Percentiles rank a stretch among this genome's conserved stretches.
Evolutionary conservation across 495 filamentous ascomycete genomes (phyloP).

Genomic region (Tuber indicum): DNA sequence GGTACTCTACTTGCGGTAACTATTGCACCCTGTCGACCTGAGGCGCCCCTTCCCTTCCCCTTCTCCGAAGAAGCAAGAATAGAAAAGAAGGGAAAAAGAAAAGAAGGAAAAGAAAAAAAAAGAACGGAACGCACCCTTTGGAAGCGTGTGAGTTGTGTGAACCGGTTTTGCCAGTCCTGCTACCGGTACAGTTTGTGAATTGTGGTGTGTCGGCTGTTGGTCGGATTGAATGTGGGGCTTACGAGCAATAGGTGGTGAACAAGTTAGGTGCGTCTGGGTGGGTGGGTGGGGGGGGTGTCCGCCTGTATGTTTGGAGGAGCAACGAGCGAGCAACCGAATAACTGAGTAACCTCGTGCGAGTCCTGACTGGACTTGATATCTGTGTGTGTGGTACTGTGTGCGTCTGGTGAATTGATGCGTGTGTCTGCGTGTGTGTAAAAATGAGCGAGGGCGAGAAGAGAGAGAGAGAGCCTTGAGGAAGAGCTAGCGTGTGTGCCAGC

Average conservation of each 20-base stretch:
- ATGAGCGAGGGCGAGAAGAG: background rate
- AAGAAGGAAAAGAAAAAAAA: background rate
- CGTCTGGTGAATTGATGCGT: background rate
- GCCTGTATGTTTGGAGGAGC: background rate
- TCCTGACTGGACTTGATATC: background rate
- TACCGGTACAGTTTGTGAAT: background rate
- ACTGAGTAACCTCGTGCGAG: background rate
- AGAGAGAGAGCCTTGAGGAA: background rate
- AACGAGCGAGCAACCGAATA: background rate
- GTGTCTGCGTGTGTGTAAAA: background rate
- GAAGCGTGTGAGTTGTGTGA: constrained; percentile 3
- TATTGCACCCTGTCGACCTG: background rate
- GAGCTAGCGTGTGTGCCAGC: background rate
- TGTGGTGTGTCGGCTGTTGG: constrained; percentile 1
- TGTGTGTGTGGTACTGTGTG: background rate
- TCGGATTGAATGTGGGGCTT: background rate
- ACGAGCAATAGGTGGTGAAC: constrained; percentile 3
- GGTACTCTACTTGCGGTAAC: background rate
- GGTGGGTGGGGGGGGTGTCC: background rate
- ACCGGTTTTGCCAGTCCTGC: background rate
- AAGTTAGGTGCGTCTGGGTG: background rate
- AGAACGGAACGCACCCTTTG: background rate
- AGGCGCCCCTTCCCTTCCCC: constrained; percentile 1
- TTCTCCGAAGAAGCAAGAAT: background rate
- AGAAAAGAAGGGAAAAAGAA: background rate